Evolutionary conservation across 164 flowering plant species (phyloP), one percentile per base, ranked within the genome.

Genomic region (Aristolochia contorta): DNA sequence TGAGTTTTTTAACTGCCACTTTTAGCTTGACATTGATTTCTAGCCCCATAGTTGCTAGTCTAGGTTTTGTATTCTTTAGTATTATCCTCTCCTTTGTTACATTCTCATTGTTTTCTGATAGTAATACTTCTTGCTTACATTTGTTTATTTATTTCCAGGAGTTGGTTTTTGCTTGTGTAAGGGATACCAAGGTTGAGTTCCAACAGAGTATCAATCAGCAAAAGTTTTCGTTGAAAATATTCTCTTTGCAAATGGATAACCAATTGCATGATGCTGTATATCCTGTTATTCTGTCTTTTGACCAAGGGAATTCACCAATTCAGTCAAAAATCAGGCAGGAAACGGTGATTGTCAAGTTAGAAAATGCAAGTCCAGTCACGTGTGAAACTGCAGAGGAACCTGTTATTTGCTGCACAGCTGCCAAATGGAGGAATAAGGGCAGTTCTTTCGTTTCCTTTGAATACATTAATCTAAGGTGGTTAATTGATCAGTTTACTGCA

Each of bases 351-450:
- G 52, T 49, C 19, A 70, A 57, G 50, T 66, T 54, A 66, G 84
- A 71, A 59, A 74, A 53, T 54, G 20, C 47, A 15, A 59, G 47
- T 47, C 76, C 71, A 41, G 16, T 52, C 65, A 13, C 69, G 61
- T 63, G 76, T 55, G 77, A 81, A 54, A 65, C 46, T 67, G 65
- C 73, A n/a, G 69, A 62, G 59, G 86, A 84, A 64, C 87, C 97
- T 65, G 83, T 79, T 32, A 54, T 94, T 54, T 72, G 57, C 62
- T 72, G 86, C 13, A 65, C 77, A 47, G 79, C 78, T 2, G 73
- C 89, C 70, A 94, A 84, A 72, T 90, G 97, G 99, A 84, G 86
- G 77, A 86, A 80, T 69, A 72, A 78, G 70, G 88, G 88, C 56
- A 60, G 61, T 47, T 78, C 85, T 51, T 65, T 88, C 72, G 77